These are phyloP conservation scores for Chrysopogon serrulatus DNA, from an alignment of 176 grass and related monocot species.

Conservation along the genomic window DNA sequence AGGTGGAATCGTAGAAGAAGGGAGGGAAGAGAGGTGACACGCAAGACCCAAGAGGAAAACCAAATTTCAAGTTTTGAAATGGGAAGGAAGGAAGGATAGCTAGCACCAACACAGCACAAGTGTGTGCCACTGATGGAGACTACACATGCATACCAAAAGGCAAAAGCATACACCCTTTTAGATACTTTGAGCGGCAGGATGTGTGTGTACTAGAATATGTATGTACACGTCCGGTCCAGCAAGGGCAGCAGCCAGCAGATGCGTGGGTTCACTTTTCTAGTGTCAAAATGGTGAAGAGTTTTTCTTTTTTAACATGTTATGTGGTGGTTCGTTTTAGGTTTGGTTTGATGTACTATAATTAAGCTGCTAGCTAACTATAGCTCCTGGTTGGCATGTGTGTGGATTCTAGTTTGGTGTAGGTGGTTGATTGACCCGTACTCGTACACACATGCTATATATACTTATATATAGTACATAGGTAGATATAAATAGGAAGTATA, in stretches of 20 bases:
- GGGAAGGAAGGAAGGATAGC: neutral
- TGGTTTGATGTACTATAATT: neutral
- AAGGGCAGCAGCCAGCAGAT: too few relatives aligned
- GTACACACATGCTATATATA: too few relatives aligned
- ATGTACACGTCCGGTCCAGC: neutral
- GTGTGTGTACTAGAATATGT: neutral
- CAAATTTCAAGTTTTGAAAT: conserved; percentile 1
- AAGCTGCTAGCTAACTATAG: too few relatives aligned
- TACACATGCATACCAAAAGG: neutral
- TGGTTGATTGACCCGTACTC: too few relatives aligned
- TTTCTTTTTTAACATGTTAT: neutral
- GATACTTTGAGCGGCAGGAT: neutral
- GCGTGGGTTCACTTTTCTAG: too few relatives aligned
- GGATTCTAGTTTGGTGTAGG: too few relatives aligned
- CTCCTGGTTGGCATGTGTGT: too few relatives aligned
- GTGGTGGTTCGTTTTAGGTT: neutral
- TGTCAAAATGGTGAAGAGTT: neutral
- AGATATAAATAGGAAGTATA: too few relatives aligned
- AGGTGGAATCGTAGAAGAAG: neutral
- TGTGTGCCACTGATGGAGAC: neutral
- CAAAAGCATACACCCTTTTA: neutral
- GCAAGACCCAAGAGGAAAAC: neutral
- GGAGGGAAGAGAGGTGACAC: neutral
- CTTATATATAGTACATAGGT: too few relatives aligned
- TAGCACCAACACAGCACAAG: neutral